A percentile compares a stretch with the other conserved stretches of the same genome.
phyloP scores from a whole-genome alignment of 495 filamentous ascomycete genomes.

The Aspergillus sclerotioniger region DNA sequence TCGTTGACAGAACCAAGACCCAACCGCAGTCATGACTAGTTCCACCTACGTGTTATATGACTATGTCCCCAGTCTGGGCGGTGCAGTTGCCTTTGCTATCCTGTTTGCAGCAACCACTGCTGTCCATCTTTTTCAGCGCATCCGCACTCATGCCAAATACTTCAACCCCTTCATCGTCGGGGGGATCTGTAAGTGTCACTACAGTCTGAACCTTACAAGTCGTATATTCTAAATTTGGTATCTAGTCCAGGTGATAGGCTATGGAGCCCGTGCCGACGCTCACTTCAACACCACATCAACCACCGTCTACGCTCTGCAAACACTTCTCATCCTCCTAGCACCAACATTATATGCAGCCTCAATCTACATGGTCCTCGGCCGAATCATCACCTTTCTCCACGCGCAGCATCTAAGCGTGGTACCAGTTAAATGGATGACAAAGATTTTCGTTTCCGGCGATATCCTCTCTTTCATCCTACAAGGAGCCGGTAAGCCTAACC shows the following conservation, averaged over 20 bases:
- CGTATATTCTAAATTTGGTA: neutral
- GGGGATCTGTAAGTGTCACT: neutral
- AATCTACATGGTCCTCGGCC: conserved; percentile 53
- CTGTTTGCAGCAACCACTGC: neutral
- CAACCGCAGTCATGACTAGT: too few species aligned
- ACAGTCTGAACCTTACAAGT: neutral
- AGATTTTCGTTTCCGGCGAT: conserved; percentile 24
- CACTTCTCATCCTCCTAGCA: conserved; percentile 27
- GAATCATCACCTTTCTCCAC: conserved; percentile 37
- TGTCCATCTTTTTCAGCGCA: neutral
- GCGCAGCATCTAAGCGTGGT: conserved; percentile 25
- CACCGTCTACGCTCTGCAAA: conserved; percentile 22
- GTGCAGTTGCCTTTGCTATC: neutral
- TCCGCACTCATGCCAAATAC: neutral
- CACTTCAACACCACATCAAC: conserved; percentile 13
- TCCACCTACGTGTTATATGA: too few species aligned
- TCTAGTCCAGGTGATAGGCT: conserved; percentile 46
- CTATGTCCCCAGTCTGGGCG: neutral
- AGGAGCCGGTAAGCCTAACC: conserved; percentile 6
- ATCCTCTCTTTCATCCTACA: conserved; percentile 17
- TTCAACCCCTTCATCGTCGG: conserved; percentile 1
- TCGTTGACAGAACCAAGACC: too few species aligned
- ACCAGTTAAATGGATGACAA: conserved; percentile 8
- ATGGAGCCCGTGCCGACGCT: conserved; percentile 29
- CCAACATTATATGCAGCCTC: conserved; percentile 45